Evolutionary conservation across 495 filamentous ascomycete genomes (phyloP).

Genomic region (Apodospora peruviana): DNA sequence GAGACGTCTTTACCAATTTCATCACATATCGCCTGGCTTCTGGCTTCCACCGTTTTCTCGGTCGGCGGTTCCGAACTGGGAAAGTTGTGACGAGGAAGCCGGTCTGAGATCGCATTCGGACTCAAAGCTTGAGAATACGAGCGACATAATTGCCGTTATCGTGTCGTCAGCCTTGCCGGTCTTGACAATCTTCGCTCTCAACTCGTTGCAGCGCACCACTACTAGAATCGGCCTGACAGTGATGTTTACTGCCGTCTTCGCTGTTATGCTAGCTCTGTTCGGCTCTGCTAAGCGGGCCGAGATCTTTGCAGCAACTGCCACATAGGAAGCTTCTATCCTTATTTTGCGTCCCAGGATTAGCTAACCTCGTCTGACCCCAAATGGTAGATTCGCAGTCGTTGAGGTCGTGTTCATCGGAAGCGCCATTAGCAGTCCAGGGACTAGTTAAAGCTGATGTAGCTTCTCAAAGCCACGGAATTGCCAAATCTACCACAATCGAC

Average conservation of each 20-base stretch:
- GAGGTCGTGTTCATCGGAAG: constrained; percentile 1
- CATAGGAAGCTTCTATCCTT: background rate
- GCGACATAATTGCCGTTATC: background rate
- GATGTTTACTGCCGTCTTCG: background rate
- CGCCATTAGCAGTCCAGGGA: too few species aligned
- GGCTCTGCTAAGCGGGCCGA: background rate
- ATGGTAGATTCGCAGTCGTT: background rate
- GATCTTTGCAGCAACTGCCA: background rate
- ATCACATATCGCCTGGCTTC: background rate
- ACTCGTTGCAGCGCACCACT: background rate
- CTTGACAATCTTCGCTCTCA: background rate
- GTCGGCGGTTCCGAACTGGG: background rate
- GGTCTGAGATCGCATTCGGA: background rate
- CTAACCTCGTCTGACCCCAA: background rate
- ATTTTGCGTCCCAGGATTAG: background rate
- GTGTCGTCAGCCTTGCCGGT: background rate
- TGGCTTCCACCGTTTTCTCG: background rate
- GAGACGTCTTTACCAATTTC: background rate
- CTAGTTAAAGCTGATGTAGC: too few species aligned
- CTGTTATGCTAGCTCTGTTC: background rate
- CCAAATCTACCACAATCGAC: too few species aligned
- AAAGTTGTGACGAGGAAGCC: background rate
- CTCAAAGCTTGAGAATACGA: background rate
- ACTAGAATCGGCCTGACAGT: background rate
- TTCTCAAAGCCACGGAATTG: too few species aligned